These are phyloP conservation scores for Ceratonia siliqua DNA, from an alignment of 306 rosid genomes.

Conservation along the genomic window DNA sequence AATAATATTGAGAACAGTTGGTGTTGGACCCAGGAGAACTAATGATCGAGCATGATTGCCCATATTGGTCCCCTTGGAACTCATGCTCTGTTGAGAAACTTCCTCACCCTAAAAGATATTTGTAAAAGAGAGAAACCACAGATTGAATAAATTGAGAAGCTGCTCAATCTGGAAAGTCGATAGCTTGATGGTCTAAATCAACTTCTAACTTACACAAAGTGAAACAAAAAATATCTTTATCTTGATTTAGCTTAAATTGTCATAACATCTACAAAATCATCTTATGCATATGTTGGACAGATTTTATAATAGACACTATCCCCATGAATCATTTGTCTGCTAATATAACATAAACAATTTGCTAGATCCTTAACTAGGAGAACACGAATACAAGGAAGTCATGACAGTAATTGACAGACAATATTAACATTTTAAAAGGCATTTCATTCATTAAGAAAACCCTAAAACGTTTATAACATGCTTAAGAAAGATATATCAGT, in stretches of 20 bases:
- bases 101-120: background rate
- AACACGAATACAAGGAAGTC: background rate
- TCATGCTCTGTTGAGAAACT: slow-evolving; percentile 36
- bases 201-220: background rate
- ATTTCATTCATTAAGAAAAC: slow-evolving; percentile 47
- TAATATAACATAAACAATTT: background rate
- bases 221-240: background rate
- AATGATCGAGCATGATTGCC: slow-evolving; percentile 25
- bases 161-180: no score
- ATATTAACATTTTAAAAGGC: slow-evolving; percentile 25
- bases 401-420: background rate
- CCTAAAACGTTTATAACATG: slow-evolving; percentile 52
- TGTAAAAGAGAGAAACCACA: background rate
- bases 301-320: background rate
- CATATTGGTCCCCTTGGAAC: slow-evolving; percentile 37
- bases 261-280: background rate
- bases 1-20: slow-evolving; percentile 31
- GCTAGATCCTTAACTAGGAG: background rate
- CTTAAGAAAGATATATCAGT: slow-evolving; percentile 49
- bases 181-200: slow-evolving; percentile 16
- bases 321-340: background rate
- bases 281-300: background rate
- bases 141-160: background rate
- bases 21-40: slow-evolving; percentile 27
- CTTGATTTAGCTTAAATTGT: background rate